Percentiles rank a stretch among this genome's conserved stretches.
These are phyloP conservation scores for Psilocybe subaeruginosa DNA, from an alignment of 768 basidiomycete genomes.

Conservation along the genomic window DNA sequence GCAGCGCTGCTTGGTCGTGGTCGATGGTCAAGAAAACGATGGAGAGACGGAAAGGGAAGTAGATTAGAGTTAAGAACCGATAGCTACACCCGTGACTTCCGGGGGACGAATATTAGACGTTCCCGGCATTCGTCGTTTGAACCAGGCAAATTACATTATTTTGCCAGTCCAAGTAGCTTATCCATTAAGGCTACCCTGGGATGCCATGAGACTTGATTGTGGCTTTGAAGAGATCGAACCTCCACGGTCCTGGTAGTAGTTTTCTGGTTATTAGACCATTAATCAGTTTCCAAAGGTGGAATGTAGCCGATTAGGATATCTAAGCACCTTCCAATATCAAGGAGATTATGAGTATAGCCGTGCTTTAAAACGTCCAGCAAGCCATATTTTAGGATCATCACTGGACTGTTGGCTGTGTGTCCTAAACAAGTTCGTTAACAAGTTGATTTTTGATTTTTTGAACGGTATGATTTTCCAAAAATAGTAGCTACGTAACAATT, in stretches of 20 bases:
- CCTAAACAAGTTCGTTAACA: no score
- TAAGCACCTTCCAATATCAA: no score
- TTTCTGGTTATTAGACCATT: not conserved
- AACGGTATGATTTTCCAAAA: not conserved
- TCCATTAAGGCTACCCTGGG: not conserved
- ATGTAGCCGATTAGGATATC: not conserved
- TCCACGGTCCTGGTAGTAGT: not conserved
- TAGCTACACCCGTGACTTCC: slow-evolving; percentile 32
- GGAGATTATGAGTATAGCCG: no score
- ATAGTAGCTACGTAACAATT: not conserved
- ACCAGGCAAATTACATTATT: no score
- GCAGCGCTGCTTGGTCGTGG: slow-evolving; percentile 5
- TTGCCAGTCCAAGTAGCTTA: slow-evolving; percentile 13
- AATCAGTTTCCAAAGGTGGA: not conserved
- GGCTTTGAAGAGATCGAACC: not conserved
- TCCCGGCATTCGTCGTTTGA: no score
- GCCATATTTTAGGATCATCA: no score
- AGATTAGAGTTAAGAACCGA: slow-evolving; percentile 27
- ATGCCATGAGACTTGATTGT: not conserved
- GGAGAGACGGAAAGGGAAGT: slow-evolving; percentile 19
- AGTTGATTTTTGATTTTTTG: no score
- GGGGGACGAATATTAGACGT: slow-evolving; percentile 22
- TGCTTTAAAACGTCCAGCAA: no score
- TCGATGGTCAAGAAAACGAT: slow-evolving; percentile 12
- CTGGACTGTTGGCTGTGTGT: no score